phyloP scores from a whole-genome alignment of 169 alveolate genomes.

The Eimeria acervulina region DNA sequence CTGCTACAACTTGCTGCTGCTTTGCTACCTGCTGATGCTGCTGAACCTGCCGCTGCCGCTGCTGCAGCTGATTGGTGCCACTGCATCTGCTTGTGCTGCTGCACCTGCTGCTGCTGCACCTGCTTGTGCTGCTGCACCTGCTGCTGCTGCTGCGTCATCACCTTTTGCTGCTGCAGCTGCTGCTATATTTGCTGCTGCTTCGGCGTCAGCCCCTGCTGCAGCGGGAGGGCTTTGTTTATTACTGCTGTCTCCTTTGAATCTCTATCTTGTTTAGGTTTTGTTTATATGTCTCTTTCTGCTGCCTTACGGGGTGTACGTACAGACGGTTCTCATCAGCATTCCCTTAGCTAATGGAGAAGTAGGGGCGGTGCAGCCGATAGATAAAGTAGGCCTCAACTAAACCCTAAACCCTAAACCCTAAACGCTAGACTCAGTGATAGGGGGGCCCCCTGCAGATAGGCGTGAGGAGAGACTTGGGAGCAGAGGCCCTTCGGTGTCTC shows the following conservation, averaged over 20 bases:
- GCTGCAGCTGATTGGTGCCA: not conserved
- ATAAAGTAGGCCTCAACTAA: not conserved
- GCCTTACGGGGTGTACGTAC: not conserved
- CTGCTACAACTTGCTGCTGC: not conserved
- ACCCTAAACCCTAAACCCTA: too few species aligned
- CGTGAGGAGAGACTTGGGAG: too few species aligned
- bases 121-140: not conserved
- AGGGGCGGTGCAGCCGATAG: conserved; percentile 76
- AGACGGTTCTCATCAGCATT: conserved; percentile 73
- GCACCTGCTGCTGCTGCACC: not conserved
- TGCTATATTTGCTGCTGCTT: not conserved
- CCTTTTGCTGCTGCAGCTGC: not conserved
- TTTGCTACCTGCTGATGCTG: not conserved
- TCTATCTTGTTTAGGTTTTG: not conserved
- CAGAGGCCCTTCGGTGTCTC: too few species aligned
- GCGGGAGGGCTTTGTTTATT: not conserved
- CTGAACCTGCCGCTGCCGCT: not conserved
- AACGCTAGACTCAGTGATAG: too few species aligned
- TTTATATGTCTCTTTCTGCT: not conserved
- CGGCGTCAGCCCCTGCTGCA: not conserved
- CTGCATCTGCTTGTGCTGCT: not conserved
- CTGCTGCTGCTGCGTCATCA: not conserved
- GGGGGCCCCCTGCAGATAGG: not conserved
- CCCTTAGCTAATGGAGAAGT: conserved; percentile 78
- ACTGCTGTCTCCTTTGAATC: not conserved